Base-by-base conservation (phyloP, 495 filamentous ascomycete species). In the Ramalina peruviana region DNA sequence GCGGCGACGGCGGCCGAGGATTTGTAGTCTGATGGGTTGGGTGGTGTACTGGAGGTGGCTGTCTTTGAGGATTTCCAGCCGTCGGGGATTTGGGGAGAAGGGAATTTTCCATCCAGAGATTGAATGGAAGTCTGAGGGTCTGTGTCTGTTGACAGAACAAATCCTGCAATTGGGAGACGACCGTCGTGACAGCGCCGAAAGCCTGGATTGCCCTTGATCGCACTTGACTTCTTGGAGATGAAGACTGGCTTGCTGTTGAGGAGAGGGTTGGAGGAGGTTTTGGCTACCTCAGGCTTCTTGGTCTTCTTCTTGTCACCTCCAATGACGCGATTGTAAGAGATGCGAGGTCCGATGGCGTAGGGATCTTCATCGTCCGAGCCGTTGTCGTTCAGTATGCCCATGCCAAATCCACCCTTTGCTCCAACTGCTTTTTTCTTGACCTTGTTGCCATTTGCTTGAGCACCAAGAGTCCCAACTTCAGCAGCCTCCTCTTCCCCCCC, bases 311-410 rank as follows among this genome's bases (percentile, higher is more conserved):
- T 93, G 45, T 89, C 84, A 3, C 83, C 83, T 25, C 86, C 89
- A 59, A 97, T 81, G 4, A 80, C 74, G 43, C 79, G 73, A 57
- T 86, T 94, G 62, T 94, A 95, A n/a, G 83, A 86, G 60, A 94
- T 89, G 58, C 80, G 80, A 7, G 92, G 92, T 0, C 92, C 89
- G 19, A 97, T 76, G 41, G 86, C 85, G 65, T 96, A 97, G 0
- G 86, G 85, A 58, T 97, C 93, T 59, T 96, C 92, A 49, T 97
- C 89, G 57, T 97, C 92, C n/a, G 92, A 96, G 3, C 88, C 90
- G 16, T 81, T 94, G 52, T 97, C 92, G 58, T 97, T 98, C 46
- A 98, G 64, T 19, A 96, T 69, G 3, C 92, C 92, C 13, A 93
- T 83, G 0, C 92, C 92, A 43, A 98, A 87, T 0, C 82, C 85